These are phyloP conservation scores for Pistacia atlantica DNA, from an alignment of 345 rosid genomes.

Conservation along the genomic window DNA sequence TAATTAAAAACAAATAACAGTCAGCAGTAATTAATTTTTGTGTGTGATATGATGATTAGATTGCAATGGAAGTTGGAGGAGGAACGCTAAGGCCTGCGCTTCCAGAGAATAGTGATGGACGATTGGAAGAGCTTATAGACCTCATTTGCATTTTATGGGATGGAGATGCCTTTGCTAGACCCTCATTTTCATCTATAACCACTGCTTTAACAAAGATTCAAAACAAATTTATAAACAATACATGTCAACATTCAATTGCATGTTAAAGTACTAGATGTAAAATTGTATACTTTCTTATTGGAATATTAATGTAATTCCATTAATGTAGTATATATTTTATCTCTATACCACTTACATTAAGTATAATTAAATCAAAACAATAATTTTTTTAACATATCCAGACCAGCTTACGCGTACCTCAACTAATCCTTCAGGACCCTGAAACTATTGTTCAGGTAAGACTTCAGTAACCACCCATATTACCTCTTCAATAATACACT, in stretches of 20 bases:
- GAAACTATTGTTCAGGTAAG: too few species aligned
- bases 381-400: too few species aligned
- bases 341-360: too few species aligned
- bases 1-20: background rate
- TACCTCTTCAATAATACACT: too few species aligned
- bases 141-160: slow-evolving; percentile 49
- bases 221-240: background rate
- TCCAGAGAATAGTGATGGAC: slow-evolving; percentile 35
- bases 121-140: slow-evolving; percentile 32
- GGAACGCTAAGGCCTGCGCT: slow-evolving; percentile 51
- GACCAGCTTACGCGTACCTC: too few species aligned
- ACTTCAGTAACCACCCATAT: too few species aligned
- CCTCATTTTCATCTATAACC: slow-evolving; percentile 47
- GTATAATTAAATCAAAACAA: too few species aligned
- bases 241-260: background rate
- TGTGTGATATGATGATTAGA: slow-evolving; percentile 28
- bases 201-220: slow-evolving; percentile 28
- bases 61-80: slow-evolving; percentile 59
- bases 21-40: background rate
- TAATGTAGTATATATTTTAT: too few species aligned
- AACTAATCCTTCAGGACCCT: too few species aligned
- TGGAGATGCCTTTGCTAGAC: slow-evolving; percentile 46
- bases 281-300: too few species aligned
- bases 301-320: too few species aligned
- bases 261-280: too few species aligned